These are phyloP conservation scores for Yamadazyma blattariae DNA, from an alignment of 1,139 yeast genomes.

Conservation along the genomic window DNA sequence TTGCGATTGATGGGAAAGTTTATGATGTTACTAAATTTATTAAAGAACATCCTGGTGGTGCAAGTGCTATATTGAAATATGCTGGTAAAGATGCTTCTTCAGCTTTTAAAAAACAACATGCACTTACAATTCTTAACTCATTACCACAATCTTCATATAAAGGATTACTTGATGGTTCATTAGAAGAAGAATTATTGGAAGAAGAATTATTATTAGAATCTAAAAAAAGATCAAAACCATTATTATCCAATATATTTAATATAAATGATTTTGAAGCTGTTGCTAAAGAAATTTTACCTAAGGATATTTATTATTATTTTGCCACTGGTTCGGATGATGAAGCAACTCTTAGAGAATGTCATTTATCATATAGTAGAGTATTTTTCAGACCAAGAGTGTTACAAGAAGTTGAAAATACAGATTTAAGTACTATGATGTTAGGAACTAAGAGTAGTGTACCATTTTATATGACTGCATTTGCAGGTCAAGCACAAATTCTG, in stretches of 20 bases:
- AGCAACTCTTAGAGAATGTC: constrained; percentile 77
- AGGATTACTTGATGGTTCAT: constrained; percentile 14
- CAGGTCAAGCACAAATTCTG: constrained; percentile 50
- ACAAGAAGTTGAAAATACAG: constrained; percentile 55
- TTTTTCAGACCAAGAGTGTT: constrained; percentile 76
- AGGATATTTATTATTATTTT: constrained; percentile 83
- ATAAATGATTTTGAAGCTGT: constrained; percentile 72
- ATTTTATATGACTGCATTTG: constrained; percentile 57
- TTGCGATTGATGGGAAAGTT: constrained; percentile 23
- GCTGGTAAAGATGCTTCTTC: constrained; percentile 27
- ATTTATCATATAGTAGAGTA: constrained; percentile 63
- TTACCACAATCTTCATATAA: constrained; percentile 11
- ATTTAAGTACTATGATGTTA: constrained; percentile 42
- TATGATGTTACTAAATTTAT: constrained; percentile 27
- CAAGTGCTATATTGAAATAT: constrained; percentile 19
- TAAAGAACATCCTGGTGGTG: constrained; percentile 26
- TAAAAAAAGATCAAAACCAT: constrained; percentile 34
- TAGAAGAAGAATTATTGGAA: constrained; percentile 9
- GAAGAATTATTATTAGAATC: constrained; percentile 8
- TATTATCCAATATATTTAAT: constrained; percentile 54
- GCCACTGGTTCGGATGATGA: constrained; percentile 90
- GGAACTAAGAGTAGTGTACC: constrained; percentile 50
- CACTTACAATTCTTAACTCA: constrained; percentile 9
- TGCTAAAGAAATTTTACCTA: constrained; percentile 66
- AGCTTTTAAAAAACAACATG: constrained; percentile 9